A percentile compares a stretch with the other conserved stretches of the same genome.
phyloP scores from a whole-genome alignment of 805 yeast species.

The Saccharomycopsis malanga region DNA sequence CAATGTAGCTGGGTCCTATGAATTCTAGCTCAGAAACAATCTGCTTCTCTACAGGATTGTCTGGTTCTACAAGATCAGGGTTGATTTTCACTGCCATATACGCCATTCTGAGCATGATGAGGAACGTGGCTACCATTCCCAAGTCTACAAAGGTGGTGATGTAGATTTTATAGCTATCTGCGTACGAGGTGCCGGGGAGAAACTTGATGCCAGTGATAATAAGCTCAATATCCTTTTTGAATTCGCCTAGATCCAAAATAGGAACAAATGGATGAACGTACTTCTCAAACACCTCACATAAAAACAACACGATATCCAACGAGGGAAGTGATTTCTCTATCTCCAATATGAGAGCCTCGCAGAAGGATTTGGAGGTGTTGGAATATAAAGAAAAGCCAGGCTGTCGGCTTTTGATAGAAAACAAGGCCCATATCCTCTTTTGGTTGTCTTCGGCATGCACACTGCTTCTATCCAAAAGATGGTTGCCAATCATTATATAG shows the following conservation, averaged over 20 bases:
- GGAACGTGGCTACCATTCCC: constrained; percentile 7
- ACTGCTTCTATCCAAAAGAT: not conserved
- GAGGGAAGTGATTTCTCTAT: constrained; percentile 7
- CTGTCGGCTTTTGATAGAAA: not conserved
- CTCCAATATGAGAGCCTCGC: constrained; percentile 1
- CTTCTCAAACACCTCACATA: constrained; percentile 12
- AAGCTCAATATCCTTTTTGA: constrained; percentile 11
- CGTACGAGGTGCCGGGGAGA: not conserved
- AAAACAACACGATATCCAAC: not conserved
- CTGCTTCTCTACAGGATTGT: constrained; percentile 2
- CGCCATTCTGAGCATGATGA: constrained; percentile 11
- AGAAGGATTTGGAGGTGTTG: not conserved
- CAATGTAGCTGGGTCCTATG: constrained; percentile 8
- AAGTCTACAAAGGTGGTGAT: constrained; percentile 5
- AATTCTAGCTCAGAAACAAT: constrained; percentile 3
- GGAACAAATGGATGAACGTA: constrained; percentile 19
- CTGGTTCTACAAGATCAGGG: constrained; percentile 1
- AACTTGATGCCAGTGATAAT: constrained; percentile 12
- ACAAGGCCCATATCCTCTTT: not conserved
- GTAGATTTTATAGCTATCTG: constrained; percentile 3
- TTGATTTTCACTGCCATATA: constrained; percentile 16
- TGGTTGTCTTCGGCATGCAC: not conserved
- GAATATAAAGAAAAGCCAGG: not conserved
- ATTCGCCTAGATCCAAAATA: constrained; percentile 5
- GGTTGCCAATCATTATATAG: not conserved